Evolutionary conservation across 164 flowering plant species (phyloP).

Genomic region (Tinospora cordifolia): DNA sequence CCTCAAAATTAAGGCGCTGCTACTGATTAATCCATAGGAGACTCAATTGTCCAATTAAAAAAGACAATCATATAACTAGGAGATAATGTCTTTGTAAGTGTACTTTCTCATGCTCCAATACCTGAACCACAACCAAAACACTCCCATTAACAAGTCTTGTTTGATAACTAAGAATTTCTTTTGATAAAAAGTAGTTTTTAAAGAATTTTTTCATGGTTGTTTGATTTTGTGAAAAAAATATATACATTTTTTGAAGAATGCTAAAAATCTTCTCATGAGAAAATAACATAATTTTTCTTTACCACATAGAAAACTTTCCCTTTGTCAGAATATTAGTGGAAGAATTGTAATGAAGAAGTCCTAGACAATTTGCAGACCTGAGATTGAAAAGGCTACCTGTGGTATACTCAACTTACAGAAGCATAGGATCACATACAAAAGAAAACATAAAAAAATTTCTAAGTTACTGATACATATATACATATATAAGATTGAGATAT

Average conservation of each 20-base stretch:
- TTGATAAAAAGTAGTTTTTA: too few species aligned
- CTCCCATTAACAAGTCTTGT: neutral
- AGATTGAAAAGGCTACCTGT: constrained; percentile 46
- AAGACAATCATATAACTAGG: constrained; percentile 83
- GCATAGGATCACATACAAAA: too few species aligned
- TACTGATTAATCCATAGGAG: constrained; percentile 97
- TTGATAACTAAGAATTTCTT: too few species aligned
- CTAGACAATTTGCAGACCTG: neutral
- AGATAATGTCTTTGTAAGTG: constrained; percentile 86
- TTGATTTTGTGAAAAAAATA: too few species aligned
- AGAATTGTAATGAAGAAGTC: neutral
- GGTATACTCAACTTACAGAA: constrained; percentile 20
- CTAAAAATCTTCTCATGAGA: too few species aligned
- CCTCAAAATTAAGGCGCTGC: constrained; percentile 82
- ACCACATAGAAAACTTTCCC: too few species aligned
- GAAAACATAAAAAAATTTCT: too few species aligned
- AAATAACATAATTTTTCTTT: too few species aligned
- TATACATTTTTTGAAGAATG: too few species aligned
- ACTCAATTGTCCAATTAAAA: constrained; percentile 93
- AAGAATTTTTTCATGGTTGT: too few species aligned
- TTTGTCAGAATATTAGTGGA: neutral
- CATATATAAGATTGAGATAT: too few species aligned
- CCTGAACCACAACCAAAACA: constrained; percentile 33
- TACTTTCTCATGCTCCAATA: constrained; percentile 99
- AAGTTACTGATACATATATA: too few species aligned